Evolutionary conservation across 805 yeast species (phyloP).

Genomic region (Saccharomyces cerevisiae): DNA sequence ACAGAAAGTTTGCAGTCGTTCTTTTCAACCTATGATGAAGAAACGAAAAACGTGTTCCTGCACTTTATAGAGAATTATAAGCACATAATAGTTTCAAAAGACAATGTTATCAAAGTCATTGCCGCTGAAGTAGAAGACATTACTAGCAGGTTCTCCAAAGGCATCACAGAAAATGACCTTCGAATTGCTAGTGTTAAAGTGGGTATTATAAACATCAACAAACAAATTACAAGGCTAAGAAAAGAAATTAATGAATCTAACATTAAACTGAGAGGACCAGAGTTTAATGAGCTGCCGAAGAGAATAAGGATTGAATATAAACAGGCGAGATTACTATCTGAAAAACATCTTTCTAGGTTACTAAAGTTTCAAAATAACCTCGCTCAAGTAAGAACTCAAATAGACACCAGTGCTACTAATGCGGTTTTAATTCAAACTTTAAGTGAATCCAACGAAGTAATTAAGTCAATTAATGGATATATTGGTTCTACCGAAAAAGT

Average conservation of each 20-base stretch:
- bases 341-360: conserved; percentile 28
- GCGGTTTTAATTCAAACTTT: conserved; percentile 33
- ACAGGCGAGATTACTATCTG: conserved; percentile 31
- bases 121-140: conserved; percentile 13
- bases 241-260: conserved; percentile 12
- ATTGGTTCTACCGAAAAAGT: conserved; percentile 39
- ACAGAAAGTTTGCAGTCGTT: conserved; percentile 6
- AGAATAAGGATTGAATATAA: conserved; percentile 28
- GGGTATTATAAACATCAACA: conserved; percentile 12
- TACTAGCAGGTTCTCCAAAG: conserved; percentile 8
- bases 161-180: conserved; percentile 30
- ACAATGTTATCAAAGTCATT: conserved; percentile 16
- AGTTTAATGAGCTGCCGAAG: conserved; percentile 18
- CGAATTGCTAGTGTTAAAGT: conserved; percentile 30
- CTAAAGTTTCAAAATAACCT: conserved; percentile 32
- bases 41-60: conserved; percentile 12
- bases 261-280: conserved; percentile 16
- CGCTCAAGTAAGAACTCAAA: conserved; percentile 32
- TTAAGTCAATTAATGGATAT: conserved; percentile 33
- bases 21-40: conserved; percentile 7
- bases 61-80: conserved; percentile 13
- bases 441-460: conserved; percentile 30
- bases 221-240: conserved; percentile 19
- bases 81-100: conserved; percentile 9
- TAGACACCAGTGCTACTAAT: conserved; percentile 39